Evolutionary conservation across 805 yeast genomes (phyloP), one percentile per base, ranked within the genome.

Genomic region (Kodamaea sagamina): DNA sequence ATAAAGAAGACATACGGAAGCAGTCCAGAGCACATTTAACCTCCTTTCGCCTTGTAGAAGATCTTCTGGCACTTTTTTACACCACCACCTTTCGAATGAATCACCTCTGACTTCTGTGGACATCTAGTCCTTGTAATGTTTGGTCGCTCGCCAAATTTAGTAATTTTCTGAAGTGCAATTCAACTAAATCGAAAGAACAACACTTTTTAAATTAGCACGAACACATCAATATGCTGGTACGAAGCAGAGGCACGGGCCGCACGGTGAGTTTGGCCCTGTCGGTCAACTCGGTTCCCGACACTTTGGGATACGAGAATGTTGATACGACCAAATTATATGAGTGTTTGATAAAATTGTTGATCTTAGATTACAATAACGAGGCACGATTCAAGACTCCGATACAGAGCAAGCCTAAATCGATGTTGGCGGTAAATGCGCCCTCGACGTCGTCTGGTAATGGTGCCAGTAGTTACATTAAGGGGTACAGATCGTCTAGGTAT

Each of bases 321-420:
- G 61, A 60, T 34, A 18, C 37, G 19, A 22, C 42, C 18, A 67
- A 63, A 22, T 61, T 80, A 3, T 83, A 84, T 50, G 71, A 72
- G 37, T 69, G 75, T 22, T 71, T 82, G 1, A 54, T 84, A 36
- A 79, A 81, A 52, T 61, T 81, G 5, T 57, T 83, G 2, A 59
- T 85, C 9, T 57, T 85, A 13, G 84, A 80, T 37, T 82, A 84
- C 52, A 64, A 77, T 42, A 78, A 74, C 45, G 88, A 82, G 58
- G 86, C 86, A 2, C 61, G 88, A 27, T 84, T 82, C 62, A 61
- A 73, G 40, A 68, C 65, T 11, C 67, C 66, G 18, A 37, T 57
- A 2, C 28, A 31, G 10, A 24, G 34, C n/a, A 45, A 24, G 16
- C 39, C 49, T 9, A 21, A 41, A 8, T 42, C 39, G 6, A 25